These are phyloP conservation scores for Pseudogymnoascus sp. DNA, from an alignment of 2,329 filamentous ascomycete species.

Conservation along the genomic window DNA sequence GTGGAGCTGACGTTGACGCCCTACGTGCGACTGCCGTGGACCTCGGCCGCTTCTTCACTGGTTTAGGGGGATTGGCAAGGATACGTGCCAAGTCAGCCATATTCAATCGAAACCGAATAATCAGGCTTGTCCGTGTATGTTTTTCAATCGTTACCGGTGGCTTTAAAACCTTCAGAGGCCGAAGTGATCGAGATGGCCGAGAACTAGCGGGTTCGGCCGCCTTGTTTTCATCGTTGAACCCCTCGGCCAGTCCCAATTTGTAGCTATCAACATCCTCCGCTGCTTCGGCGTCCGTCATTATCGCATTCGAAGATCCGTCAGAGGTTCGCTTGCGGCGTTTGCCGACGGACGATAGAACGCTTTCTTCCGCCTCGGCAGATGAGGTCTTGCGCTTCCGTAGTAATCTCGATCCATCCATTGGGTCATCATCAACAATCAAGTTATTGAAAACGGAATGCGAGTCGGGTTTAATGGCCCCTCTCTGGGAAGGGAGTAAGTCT, in stretches of 20 bases:
- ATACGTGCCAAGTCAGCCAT: conserved; percentile 54
- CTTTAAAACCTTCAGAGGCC: conserved; percentile 38
- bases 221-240: conserved; percentile 15
- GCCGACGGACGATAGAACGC: conserved; percentile 39
- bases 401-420: conserved; percentile 67
- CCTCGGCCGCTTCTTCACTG: conserved; percentile 41
- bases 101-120: conserved; percentile 53
- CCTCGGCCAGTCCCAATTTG: conserved; percentile 9
- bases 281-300: not conserved
- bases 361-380: conserved; percentile 54
- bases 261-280: conserved; percentile 15
- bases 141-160: conserved; percentile 34
- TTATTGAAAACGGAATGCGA: conserved; percentile 74
- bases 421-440: conserved; percentile 62
- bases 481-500: conserved; percentile 64
- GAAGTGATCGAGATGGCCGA: conserved; percentile 50
- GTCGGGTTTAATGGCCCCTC: conserved; percentile 55
- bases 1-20: conserved; percentile 29
- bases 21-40: conserved; percentile 33
- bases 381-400: conserved; percentile 81
- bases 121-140: conserved; percentile 30
- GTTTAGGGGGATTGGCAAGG: conserved; percentile 49
- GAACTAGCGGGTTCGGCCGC: conserved; percentile 26
- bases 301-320: conserved; percentile 23
- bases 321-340: conserved; percentile 43